These are phyloP conservation scores for Chrysoporthe deuterocubensis DNA, from an alignment of 2,329 filamentous ascomycete genomes.

Conservation along the genomic window DNA sequence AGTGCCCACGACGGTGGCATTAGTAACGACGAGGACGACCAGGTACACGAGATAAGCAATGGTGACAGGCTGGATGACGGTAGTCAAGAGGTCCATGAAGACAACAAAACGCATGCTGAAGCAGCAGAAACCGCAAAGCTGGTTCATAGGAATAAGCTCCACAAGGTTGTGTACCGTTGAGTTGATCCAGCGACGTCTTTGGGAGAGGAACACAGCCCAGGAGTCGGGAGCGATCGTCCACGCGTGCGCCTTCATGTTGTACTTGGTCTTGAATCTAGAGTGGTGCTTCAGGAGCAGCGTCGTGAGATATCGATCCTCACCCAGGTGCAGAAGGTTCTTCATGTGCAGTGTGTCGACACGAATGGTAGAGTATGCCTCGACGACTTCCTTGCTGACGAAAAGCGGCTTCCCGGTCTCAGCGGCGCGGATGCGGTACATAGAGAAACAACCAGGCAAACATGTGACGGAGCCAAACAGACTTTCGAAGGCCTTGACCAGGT, in stretches of 20 bases:
- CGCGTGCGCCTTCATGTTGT: constrained; percentile 86
- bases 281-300: constrained; percentile 93
- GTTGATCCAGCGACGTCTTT: constrained; percentile 99
- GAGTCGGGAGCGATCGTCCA: constrained; percentile 97
- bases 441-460: constrained; percentile 97
- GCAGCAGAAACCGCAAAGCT: constrained; percentile 99
- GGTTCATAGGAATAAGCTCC: constrained; percentile 88
- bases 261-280: constrained; percentile 97
- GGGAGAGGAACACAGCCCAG: constrained; percentile 93
- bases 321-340: constrained; percentile 96
- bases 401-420: constrained; percentile 94
- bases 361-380: constrained; percentile 86
- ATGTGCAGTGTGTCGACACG: constrained; percentile 97
- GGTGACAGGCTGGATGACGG: constrained; percentile 88
- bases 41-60: constrained; percentile 90
- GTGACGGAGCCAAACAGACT: constrained; percentile 96
- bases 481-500: constrained; percentile 95
- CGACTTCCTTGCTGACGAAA: constrained; percentile 91
- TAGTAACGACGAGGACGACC: constrained; percentile 70
- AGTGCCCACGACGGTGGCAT: constrained; percentile 71
- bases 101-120: constrained; percentile 99
- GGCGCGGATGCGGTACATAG: constrained; percentile 96
- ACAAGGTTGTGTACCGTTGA: constrained; percentile 97
- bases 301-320: constrained; percentile 96
- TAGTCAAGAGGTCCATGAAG: constrained; percentile 90